Percentiles rank a stretch among this genome's conserved stretches.
Conservation (phyloP, 768 basidiomycete genomes). For the Boletus vermiculosoides region DNA sequence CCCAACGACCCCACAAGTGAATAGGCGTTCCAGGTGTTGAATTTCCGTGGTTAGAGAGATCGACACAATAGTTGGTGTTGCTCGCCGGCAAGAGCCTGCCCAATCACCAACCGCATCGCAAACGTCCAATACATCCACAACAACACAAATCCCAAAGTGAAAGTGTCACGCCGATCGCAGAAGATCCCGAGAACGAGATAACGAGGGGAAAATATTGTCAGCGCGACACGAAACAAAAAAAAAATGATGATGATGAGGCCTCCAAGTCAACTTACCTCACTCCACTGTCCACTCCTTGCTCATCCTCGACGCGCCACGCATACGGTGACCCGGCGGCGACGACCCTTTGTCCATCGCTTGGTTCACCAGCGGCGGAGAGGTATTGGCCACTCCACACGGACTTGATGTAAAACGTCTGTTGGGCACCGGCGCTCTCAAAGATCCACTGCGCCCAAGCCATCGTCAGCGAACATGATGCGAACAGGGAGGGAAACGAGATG, state of each 20-base stretch:
- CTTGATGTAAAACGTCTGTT: conserved; percentile 41
- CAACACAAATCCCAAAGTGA: neutral
- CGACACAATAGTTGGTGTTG: conserved; percentile 42
- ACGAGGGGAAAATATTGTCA: neutral
- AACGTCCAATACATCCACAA: neutral
- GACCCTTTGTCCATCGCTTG: conserved; percentile 39
- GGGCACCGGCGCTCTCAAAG: conserved; percentile 28
- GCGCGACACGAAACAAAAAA: neutral
- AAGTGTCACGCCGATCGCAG: too few relatives aligned
- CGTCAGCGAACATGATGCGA: neutral
- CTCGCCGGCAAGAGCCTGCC: conserved; percentile 46
- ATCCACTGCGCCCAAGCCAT: conserved; percentile 42
- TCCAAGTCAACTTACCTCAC: conserved; percentile 42
- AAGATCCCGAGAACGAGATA: too few relatives aligned
- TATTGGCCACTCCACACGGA: conserved; percentile 41
- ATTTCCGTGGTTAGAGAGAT: conserved; percentile 48
- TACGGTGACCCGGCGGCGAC: conserved; percentile 37
- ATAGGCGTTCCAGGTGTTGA: conserved; percentile 44
- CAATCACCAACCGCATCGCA: neutral
- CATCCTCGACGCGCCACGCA: conserved; percentile 54
- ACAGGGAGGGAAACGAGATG: neutral
- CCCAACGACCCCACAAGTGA: conserved; percentile 49
- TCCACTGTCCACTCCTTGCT: conserved; percentile 30
- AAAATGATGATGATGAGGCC: fast-evolving
- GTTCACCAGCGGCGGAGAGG: conserved; percentile 35